Conservation (phyloP, 192 early-diverging fungal genomes). For the Spinellus fusiger region DNA sequence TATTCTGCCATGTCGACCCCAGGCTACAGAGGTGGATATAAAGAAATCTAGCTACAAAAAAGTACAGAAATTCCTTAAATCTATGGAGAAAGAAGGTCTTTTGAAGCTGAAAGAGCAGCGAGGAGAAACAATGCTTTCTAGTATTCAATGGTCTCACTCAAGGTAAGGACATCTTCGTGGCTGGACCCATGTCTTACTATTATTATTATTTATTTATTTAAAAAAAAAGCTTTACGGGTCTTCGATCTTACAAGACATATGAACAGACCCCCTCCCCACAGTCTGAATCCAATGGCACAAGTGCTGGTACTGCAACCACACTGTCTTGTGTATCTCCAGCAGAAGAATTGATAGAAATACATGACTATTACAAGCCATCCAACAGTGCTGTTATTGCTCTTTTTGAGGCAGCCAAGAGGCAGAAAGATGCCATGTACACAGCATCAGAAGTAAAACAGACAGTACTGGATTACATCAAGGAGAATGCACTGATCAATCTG, state of each 20-base stretch:
- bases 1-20: slow-evolving; percentile 63
- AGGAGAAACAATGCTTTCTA: slow-evolving; percentile 53
- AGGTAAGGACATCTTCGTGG: slow-evolving; percentile 2
- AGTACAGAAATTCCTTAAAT: slow-evolving; percentile 82
- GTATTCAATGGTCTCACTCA: slow-evolving; percentile 55
- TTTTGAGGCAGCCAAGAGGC: slow-evolving; percentile 43
- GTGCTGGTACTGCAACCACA: not conserved
- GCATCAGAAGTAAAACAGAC: slow-evolving; percentile 50
- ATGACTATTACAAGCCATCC: slow-evolving; percentile 53
- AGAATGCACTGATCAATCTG: slow-evolving; percentile 50
- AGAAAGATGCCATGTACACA: slow-evolving; percentile 53
- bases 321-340: too few relatives aligned
- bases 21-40: slow-evolving; percentile 62
- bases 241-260: slow-evolving; percentile 19
- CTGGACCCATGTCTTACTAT: not conserved
- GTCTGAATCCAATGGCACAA: not conserved
- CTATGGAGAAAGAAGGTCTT: slow-evolving; percentile 77
- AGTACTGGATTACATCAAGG: slow-evolving; percentile 59
- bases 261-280: not conserved
- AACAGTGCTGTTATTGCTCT: slow-evolving; percentile 33
- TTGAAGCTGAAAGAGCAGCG: slow-evolving; percentile 77
- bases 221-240: slow-evolving; percentile 1
- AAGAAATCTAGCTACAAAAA: slow-evolving; percentile 86
- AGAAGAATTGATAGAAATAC: slow-evolving; percentile 29
- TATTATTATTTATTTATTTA: slow-evolving; percentile 2